Evolutionary conservation across 2,329 filamentous ascomycete species (phyloP), one percentile per base, ranked within the genome.

Genomic region (Phaeosphaeriaceae sp.): DNA sequence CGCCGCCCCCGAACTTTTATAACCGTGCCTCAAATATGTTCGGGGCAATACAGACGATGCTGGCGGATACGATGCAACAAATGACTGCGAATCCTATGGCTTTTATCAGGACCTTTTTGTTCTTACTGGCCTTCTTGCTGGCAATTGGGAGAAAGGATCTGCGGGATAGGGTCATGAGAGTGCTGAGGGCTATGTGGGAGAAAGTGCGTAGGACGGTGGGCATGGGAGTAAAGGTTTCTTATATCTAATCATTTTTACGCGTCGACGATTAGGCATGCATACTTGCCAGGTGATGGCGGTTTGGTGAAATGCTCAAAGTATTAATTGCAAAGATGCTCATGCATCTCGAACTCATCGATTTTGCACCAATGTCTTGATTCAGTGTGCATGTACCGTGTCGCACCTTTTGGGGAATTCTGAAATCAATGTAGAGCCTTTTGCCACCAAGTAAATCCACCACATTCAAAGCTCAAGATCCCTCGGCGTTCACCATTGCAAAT

Each of bases 151-250:
- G 91, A 69, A 85, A 87, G 69, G 90, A 91, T 72, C 82, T 97
- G 15, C 86, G 94, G 43, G 89, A 96, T 66, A 86, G 91, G 64
- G 78, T 97, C 35, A 85, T 88, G 74, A 85, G 89, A 55, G 82
- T 93, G 40, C 73, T 96, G 46, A 86, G 85, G 42, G 82, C 85
- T 26, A 88, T 88, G 10, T 97, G 93, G 93, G 86, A 87, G 55
- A 97, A 97, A 80, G 81, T 97, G 43, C 88, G 87, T 75, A 85
- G 88, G 48, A 98, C 95, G 0, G 89, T 94, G 4, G 94, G 94
- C 1, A 98, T 98, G 94, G 95, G 94, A 1, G 91, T 96, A 64
- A 98, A 97, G 82, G 94, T 98, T 46, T 46, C 43, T 46, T 46
- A 21, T 23, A 46, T 46, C 19, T 46, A 46, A 46, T 46, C 22